Percentiles rank a stretch among this genome's conserved stretches.
These are phyloP conservation scores for Dictyophora rubrovolvata DNA, from an alignment of 768 basidiomycete genomes.

Conservation along the genomic window DNA sequence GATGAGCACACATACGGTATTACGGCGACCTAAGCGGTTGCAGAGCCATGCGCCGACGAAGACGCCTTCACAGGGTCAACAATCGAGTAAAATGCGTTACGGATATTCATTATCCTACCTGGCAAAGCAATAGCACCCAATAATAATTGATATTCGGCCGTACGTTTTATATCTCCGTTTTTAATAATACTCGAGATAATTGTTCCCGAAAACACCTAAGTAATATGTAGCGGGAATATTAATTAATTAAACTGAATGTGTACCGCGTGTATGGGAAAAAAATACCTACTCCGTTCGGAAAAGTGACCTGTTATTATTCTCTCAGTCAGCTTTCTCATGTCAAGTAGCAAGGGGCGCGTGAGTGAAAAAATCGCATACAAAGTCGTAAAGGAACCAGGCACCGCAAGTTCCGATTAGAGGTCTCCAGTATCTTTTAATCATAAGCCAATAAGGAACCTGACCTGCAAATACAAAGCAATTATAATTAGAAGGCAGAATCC, in stretches of 20 bases:
- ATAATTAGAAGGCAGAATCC: neutral
- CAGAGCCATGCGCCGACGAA: slow-evolving; percentile 29
- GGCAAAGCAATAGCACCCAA: slow-evolving; percentile 53
- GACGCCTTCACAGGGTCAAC: slow-evolving; percentile 9
- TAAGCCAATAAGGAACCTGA: slow-evolving; percentile 50
- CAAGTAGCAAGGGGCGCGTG: neutral
- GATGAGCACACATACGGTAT: slow-evolving; percentile 33
- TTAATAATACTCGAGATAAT: slow-evolving; percentile 62
- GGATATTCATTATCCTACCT: slow-evolving; percentile 31
- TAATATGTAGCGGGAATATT: slow-evolving; percentile 35
- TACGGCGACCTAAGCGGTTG: slow-evolving; percentile 45
- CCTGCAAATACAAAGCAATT: slow-evolving; percentile 21
- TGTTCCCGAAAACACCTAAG: slow-evolving; percentile 57
- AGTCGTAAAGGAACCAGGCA: slow-evolving; percentile 71
- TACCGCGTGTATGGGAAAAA: neutral
- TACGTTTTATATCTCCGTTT: slow-evolving; percentile 41
- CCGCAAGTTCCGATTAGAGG: slow-evolving; percentile 62
- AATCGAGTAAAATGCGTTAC: slow-evolving; percentile 22
- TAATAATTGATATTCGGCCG: slow-evolving; percentile 63
- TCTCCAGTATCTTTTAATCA: slow-evolving; percentile 56
- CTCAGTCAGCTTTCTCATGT: neutral
- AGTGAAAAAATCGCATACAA: slow-evolving; percentile 25
- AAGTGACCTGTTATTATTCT: slow-evolving; percentile 37
- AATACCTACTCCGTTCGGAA: slow-evolving; percentile 50
- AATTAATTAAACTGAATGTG: slow-evolving; percentile 32